phyloP scores from a whole-genome alignment of 140 eudicot species.

The Flaveria floridana region DNA sequence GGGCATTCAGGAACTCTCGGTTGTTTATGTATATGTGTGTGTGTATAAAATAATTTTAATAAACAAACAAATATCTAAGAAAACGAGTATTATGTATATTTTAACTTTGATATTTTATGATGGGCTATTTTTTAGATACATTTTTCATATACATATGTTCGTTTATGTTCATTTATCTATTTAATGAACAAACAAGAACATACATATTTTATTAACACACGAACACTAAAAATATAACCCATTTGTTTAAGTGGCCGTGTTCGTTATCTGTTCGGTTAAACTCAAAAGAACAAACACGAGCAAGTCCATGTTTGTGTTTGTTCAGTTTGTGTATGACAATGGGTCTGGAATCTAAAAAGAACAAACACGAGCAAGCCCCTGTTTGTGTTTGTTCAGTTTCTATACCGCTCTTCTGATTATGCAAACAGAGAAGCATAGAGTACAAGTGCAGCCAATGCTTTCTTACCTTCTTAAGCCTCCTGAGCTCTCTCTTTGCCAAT shows the following conservation, averaged over 20 bases:
- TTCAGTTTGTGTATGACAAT: too few relatives aligned
- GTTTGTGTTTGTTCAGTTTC: too few relatives aligned
- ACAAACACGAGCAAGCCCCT: too few relatives aligned
- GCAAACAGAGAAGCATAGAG: background rate
- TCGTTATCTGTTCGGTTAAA: background rate
- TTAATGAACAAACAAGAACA: background rate
- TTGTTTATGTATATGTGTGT: background rate
- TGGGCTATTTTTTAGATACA: too few relatives aligned
- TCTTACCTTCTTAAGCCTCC: constrained; percentile 78
- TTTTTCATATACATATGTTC: background rate
- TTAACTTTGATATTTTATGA: background rate
- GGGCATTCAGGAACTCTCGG: background rate
- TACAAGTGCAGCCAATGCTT: background rate
- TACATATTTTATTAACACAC: background rate
- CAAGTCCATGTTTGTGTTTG: too few relatives aligned
- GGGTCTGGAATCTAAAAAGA: too few relatives aligned
- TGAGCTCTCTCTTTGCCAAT: constrained; percentile 80
- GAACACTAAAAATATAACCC: background rate
- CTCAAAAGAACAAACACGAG: too few relatives aligned
- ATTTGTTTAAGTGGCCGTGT: background rate
- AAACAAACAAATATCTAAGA: background rate
- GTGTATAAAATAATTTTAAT: background rate
- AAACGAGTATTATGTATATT: too few relatives aligned
- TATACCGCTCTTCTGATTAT: background rate
- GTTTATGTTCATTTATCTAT: background rate